Evolutionary conservation across 768 basidiomycete genomes (phyloP).

Genomic region (Hirschioporus abietinus): DNA sequence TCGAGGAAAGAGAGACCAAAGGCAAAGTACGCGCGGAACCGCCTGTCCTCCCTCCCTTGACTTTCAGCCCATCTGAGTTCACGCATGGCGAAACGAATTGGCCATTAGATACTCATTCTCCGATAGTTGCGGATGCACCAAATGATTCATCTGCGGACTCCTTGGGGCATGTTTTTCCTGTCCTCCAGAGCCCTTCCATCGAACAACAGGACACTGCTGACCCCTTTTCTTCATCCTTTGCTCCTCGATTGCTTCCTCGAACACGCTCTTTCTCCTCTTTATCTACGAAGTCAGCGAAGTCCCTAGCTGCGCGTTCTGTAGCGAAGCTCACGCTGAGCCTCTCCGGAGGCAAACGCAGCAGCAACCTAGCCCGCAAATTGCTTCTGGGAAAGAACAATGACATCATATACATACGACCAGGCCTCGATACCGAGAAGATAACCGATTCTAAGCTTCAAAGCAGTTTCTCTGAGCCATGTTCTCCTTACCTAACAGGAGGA

Average conservation of each 20-base stretch:
- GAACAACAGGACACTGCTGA: constrained; percentile 13
- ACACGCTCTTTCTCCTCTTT: constrained; percentile 54
- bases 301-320: constrained; percentile 41
- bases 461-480: not conserved
- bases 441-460: not conserved
- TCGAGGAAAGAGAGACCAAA: constrained; percentile 42
- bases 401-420: not conserved
- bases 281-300: constrained; percentile 38
- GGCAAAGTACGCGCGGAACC: constrained; percentile 50
- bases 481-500: not conserved
- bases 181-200: constrained; percentile 18
- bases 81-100: constrained; percentile 35
- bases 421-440: not conserved
- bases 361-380: constrained; percentile 51
- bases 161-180: constrained; percentile 33
- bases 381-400: constrained; percentile 24
- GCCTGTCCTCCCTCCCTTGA: constrained; percentile 61
- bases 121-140: constrained; percentile 29
- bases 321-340: constrained; percentile 40
- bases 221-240: constrained; percentile 10
- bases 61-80: constrained; percentile 52
- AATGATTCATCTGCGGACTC: constrained; percentile 17
- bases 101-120: constrained; percentile 24
- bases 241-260: constrained; percentile 34
- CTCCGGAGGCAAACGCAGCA: constrained; percentile 25